These are phyloP conservation scores for Penicillium rolfsii DNA, from an alignment of 2,329 filamentous ascomycete species.

Conservation along the genomic window DNA sequence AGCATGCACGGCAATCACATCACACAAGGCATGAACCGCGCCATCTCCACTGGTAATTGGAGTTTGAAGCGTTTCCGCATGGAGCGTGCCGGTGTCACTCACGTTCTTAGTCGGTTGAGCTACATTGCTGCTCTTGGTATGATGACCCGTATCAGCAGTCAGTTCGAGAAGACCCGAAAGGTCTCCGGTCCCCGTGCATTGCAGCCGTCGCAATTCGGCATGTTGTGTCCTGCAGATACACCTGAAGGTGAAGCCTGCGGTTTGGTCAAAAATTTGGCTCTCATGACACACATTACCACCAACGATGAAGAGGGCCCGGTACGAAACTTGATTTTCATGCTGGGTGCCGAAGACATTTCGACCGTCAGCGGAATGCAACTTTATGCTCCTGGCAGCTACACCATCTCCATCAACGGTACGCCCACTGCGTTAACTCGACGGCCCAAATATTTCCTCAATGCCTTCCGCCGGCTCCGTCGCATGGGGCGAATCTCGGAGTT, in stretches of 20 bases:
- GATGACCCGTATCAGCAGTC: slow-evolving; percentile 98
- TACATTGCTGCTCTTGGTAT: slow-evolving; percentile 97
- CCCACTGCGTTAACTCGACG: slow-evolving; percentile 84
- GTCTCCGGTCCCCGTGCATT: slow-evolving; percentile 93
- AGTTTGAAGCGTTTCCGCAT: slow-evolving; percentile 97
- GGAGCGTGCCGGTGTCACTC: slow-evolving; percentile 95
- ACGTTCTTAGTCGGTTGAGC: slow-evolving; percentile 91
- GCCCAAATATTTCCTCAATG: slow-evolving; percentile 82
- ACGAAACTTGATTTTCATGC: slow-evolving; percentile 78
- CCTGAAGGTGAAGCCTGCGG: slow-evolving; percentile 98
- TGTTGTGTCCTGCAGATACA: slow-evolving; percentile 96
- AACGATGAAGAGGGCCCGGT: slow-evolving; percentile 93
- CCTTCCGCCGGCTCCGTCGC: slow-evolving; percentile 83
- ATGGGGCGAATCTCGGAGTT: slow-evolving; percentile 94
- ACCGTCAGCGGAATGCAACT: slow-evolving; percentile 83
- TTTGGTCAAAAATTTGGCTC: slow-evolving; percentile 93
- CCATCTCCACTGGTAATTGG: slow-evolving; percentile 98
- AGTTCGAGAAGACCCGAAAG: slow-evolving; percentile 98
- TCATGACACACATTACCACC: slow-evolving; percentile 99
- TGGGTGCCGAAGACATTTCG: slow-evolving; percentile 82
- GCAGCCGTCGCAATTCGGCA: slow-evolving; percentile 96
- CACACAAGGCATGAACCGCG: slow-evolving; percentile 89
- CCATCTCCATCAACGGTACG: slow-evolving; percentile 94
- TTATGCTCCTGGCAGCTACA: slow-evolving; percentile 79
- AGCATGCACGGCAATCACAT: slow-evolving; percentile 84